Percentiles rank a stretch among this genome's conserved stretches.
Conservation (phyloP, 495 filamentous ascomycete genomes). For the Trichoderma parareesei region DNA sequence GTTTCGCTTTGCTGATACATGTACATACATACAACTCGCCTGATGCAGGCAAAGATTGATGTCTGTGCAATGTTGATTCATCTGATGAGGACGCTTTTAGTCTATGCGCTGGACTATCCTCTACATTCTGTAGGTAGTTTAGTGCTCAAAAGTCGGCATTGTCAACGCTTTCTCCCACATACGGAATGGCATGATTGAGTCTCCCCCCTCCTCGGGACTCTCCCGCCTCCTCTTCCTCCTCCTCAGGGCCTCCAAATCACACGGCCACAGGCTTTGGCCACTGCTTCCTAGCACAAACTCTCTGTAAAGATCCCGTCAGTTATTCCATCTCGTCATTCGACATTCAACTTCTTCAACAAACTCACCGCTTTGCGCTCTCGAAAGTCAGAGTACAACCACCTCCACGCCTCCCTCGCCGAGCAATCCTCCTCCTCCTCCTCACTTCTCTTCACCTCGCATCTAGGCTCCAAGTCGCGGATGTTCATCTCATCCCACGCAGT, state of each 20-base stretch:
- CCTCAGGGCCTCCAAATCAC: not conserved
- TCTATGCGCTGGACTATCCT: too few species aligned
- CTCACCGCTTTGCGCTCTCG: slow-evolving; percentile 50
- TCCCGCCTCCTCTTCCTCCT: not conserved
- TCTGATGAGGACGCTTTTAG: too few species aligned
- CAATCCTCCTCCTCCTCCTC: slow-evolving; percentile 44
- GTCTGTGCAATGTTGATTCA: too few species aligned
- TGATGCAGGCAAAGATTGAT: too few species aligned
- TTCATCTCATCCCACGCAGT: slow-evolving; percentile 25
- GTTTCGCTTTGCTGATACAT: too few species aligned
- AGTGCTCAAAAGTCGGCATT: not conserved
- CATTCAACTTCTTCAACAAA: not conserved
- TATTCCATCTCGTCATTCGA: too few species aligned
- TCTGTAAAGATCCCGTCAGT: not conserved
- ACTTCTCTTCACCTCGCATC: slow-evolving; percentile 45
- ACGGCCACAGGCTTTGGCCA: not conserved
- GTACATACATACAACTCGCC: too few species aligned
- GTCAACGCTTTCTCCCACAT: not conserved
- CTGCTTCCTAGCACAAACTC: not conserved
- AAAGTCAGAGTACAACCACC: slow-evolving; percentile 64
- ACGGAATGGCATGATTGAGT: not conserved
- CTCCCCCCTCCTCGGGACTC: not conserved
- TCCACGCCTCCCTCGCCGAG: slow-evolving; percentile 59
- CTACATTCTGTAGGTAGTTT: too few species aligned
- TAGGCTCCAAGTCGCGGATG: slow-evolving; percentile 51